phyloP scores from a whole-genome alignment of 495 filamentous ascomycete species.

The Lophiotrema nucula region DNA sequence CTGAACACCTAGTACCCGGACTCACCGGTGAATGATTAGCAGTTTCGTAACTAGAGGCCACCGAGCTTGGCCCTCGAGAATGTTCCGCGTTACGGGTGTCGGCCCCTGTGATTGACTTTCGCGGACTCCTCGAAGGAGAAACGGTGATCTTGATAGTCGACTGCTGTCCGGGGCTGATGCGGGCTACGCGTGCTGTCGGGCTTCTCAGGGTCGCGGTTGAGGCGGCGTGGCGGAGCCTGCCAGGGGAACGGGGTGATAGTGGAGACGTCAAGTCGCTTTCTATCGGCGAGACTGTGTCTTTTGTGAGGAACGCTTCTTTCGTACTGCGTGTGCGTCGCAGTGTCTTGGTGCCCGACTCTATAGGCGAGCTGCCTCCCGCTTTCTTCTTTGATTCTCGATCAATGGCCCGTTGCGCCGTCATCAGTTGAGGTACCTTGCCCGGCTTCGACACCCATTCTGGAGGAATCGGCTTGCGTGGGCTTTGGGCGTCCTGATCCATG shows the following conservation, averaged over 20 bases:
- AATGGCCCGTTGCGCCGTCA: conserved; percentile 17
- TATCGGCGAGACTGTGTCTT: conserved; percentile 11
- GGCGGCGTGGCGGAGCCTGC: neutral
- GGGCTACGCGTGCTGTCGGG: neutral
- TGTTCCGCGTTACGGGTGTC: neutral
- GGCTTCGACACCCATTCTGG: conserved; percentile 7
- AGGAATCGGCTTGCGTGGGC: conserved; percentile 21
- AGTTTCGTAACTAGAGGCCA: neutral
- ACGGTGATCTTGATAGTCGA: conserved; percentile 5
- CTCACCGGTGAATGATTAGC: conserved; percentile 14
- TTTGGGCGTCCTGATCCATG: neutral
- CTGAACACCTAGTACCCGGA: conserved; percentile 5
- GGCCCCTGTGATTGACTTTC: neutral
- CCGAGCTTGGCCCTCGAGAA: neutral
- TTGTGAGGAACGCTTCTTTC: conserved; percentile 11
- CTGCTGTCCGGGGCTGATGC: neutral
- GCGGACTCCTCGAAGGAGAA: conserved; percentile 6
- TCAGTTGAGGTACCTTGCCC: conserved; percentile 13
- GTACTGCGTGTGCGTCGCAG: conserved; percentile 14
- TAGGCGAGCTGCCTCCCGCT: neutral
- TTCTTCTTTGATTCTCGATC: conserved; percentile 24
- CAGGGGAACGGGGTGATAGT: neutral
- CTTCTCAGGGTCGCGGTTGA: conserved; percentile 9
- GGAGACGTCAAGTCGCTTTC: conserved; percentile 6
- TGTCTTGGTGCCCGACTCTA: neutral